phyloP scores from a whole-genome alignment of 345 rosid species.

The Isatis tinctoria region DNA sequence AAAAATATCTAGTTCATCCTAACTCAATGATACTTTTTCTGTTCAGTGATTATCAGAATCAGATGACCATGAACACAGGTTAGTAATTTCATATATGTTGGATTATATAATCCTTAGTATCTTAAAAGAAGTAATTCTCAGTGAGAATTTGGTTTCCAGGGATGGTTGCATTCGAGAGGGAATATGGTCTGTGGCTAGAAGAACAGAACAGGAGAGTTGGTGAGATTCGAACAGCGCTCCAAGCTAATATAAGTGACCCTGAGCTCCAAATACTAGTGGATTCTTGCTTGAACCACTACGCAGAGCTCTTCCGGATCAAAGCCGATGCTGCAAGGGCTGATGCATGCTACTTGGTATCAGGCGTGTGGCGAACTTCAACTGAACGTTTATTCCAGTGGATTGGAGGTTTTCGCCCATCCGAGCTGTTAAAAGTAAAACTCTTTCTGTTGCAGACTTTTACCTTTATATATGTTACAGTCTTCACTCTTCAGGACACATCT shows the following conservation, averaged over 20 bases:
- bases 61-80: conserved; percentile 52
- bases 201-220: conserved; percentile 60
- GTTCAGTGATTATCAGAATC: conserved; percentile 44
- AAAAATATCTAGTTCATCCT: neutral
- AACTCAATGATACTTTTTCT: conserved; percentile 10
- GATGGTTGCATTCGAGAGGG: conserved; percentile 73
- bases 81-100: neutral
- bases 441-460: neutral
- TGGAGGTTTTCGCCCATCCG: conserved; percentile 92
- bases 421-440: conserved; percentile 56
- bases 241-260: conserved; percentile 50
- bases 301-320: conserved; percentile 71
- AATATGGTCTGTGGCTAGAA: conserved; percentile 71
- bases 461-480: neutral
- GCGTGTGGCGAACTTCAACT: conserved; percentile 75
- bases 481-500: neutral
- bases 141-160: conserved; percentile 13
- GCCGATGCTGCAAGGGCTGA: conserved; percentile 79
- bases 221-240: conserved; percentile 64
- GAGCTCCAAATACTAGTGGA: conserved; percentile 73
- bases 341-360: conserved; percentile 75
- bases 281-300: conserved; percentile 61
- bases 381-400: conserved; percentile 86
- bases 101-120: neutral
- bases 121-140: neutral